Conservation (phyloP, 768 basidiomycete species). For the Trametes coccinea region DNA sequence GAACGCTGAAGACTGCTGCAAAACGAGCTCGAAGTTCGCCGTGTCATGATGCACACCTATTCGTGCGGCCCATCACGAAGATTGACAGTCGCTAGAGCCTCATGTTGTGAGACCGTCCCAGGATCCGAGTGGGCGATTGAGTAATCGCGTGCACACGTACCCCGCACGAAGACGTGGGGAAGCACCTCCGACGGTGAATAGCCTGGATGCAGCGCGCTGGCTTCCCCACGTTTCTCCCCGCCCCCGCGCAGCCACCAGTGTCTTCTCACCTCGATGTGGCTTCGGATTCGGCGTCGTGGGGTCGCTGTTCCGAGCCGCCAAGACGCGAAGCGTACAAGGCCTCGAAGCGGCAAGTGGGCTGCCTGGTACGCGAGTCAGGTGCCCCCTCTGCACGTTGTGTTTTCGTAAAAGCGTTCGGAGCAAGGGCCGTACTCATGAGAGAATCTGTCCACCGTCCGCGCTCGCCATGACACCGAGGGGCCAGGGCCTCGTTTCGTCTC, state of each 20-base stretch:
- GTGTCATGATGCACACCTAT: background rate
- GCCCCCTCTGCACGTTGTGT: background rate
- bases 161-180: constrained; percentile 6
- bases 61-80: background rate
- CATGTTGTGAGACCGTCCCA: background rate
- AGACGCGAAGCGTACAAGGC: background rate
- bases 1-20: background rate
- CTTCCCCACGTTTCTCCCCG: constrained; percentile 5
- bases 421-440: constrained; percentile 13
- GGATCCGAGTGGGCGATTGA: constrained; percentile 7
- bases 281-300: background rate
- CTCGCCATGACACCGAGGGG: background rate
- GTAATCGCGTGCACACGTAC: constrained; percentile 4
- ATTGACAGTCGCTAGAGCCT: background rate
- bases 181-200: constrained; percentile 9
- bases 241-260: background rate
- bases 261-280: too few relatives aligned
- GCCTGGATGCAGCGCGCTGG: background rate
- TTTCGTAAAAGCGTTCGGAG: constrained; percentile 14
- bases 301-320: constrained; percentile 1
- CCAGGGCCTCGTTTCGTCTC: background rate
- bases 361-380: constrained; percentile 5
- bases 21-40: background rate
- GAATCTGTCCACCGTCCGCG: background rate
- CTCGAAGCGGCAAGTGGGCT: constrained; percentile 7